Evolutionary conservation across 2,329 filamentous ascomycete genomes (phyloP).

Genomic region (Fusarium napiforme): DNA sequence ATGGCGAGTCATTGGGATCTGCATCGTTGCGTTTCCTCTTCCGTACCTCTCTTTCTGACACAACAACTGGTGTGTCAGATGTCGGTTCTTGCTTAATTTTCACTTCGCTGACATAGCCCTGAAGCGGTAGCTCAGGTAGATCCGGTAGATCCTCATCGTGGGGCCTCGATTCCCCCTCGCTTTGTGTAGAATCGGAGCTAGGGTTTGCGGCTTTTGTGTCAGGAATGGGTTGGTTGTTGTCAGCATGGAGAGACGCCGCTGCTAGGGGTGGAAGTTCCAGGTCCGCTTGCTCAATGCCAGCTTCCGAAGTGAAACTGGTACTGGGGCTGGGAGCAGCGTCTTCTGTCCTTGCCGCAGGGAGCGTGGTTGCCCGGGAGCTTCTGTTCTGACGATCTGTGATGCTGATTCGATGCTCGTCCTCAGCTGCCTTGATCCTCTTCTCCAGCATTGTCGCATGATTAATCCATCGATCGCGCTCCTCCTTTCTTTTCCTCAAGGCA

Average conservation of each 20-base stretch:
- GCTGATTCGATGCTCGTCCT: constrained; percentile 51
- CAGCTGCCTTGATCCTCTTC: constrained; percentile 56
- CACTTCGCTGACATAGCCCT: constrained; percentile 10
- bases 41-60: constrained; percentile 61
- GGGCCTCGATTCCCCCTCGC: constrained; percentile 39
- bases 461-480: constrained; percentile 58
- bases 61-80: constrained; percentile 62
- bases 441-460: constrained; percentile 57
- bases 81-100: constrained; percentile 63
- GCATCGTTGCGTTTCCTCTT: constrained; percentile 56
- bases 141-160: constrained; percentile 42
- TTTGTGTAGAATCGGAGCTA: constrained; percentile 47
- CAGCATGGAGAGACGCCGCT: constrained; percentile 32
- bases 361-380: constrained; percentile 14
- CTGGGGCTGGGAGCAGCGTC: constrained; percentile 25
- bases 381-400: constrained; percentile 43
- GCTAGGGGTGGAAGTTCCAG: constrained; percentile 44
- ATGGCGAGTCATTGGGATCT: constrained; percentile 37
- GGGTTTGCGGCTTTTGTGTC: constrained; percentile 11
- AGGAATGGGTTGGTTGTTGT: constrained; percentile 4
- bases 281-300: constrained; percentile 43
- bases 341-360: constrained; percentile 12
- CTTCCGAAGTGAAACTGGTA: constrained; percentile 37
- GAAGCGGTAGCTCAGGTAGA: constrained; percentile 35
- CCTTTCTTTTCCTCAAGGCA: constrained; percentile 54